A percentile compares a stretch with the other conserved stretches of the same genome.
Conservation (phyloP, 2,329 filamentous ascomycete genomes). For the Stemphylium lycopersici region DNA sequence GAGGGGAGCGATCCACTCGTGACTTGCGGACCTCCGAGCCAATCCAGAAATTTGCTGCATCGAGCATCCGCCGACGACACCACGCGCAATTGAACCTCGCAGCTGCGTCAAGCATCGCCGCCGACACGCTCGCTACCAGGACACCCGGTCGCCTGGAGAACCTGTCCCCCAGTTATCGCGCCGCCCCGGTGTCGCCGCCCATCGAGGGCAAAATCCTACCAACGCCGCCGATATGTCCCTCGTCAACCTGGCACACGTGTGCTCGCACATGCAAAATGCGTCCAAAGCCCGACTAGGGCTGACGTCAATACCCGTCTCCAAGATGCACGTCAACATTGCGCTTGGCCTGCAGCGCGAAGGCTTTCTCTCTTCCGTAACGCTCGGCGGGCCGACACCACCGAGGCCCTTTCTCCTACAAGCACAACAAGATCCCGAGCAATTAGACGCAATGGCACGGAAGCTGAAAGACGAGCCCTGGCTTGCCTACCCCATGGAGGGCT, state of each 20-base stretch:
- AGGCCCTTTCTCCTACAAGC: slow-evolving; percentile 43
- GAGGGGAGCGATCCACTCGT: slow-evolving; percentile 20
- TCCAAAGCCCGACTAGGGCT: slow-evolving; percentile 81
- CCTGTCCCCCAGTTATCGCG: slow-evolving; percentile 10
- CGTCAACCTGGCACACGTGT: slow-evolving; percentile 76
- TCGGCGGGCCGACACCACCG: slow-evolving; percentile 66
- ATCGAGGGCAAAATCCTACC: slow-evolving; percentile 33
- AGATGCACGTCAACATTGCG: slow-evolving; percentile 77
- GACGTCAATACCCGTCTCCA: slow-evolving; percentile 80
- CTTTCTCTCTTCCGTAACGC: slow-evolving; percentile 80
- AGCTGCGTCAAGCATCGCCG: slow-evolving; percentile 10
- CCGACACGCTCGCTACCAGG: not conserved
- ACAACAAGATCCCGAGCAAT: slow-evolving; percentile 34
- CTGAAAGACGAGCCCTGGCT: slow-evolving; percentile 51
- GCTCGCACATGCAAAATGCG: slow-evolving; percentile 90
- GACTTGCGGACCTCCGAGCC: slow-evolving; percentile 37
- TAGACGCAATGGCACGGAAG: slow-evolving; percentile 40
- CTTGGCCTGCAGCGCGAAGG: slow-evolving; percentile 82
- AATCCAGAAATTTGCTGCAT: slow-evolving; percentile 40
- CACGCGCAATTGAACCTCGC: slow-evolving; percentile 32
- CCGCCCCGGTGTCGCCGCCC: slow-evolving; percentile 27
- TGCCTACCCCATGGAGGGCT: slow-evolving; percentile 30
- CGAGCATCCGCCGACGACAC: slow-evolving; percentile 22
- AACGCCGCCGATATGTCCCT: slow-evolving; percentile 66
- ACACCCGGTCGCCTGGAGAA: not conserved